phyloP scores from a whole-genome alignment of 306 rosid species.

The Lathyrus sativus region DNA sequence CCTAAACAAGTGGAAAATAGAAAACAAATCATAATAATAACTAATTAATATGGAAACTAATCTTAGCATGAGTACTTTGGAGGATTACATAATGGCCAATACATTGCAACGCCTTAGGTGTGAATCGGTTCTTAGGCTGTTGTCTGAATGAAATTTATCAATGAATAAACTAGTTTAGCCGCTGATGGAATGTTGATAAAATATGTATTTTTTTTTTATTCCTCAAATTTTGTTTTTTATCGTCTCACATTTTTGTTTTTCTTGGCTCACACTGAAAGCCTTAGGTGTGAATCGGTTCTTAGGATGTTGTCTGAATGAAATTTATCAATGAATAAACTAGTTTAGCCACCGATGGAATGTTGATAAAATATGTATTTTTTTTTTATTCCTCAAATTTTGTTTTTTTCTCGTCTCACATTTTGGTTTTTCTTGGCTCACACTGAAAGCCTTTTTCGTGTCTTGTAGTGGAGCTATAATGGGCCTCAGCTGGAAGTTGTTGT shows the following conservation, averaged over 20 bases:
- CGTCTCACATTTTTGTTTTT: no score
- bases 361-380: neutral
- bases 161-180: neutral
- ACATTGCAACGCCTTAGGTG: neutral
- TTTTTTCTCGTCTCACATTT: neutral
- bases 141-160: neutral
- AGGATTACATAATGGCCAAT: neutral
- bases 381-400: slow-evolving; percentile 3
- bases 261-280: no score
- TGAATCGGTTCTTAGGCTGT: neutral
- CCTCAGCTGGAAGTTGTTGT: slow-evolving; percentile 76
- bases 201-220: no score
- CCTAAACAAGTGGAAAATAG: neutral
- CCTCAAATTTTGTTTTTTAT: no score
- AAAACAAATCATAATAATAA: neutral
- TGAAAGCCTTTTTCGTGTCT: slow-evolving; percentile 29
- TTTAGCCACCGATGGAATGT: neutral
- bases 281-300: no score
- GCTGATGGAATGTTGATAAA: neutral
- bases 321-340: no score
- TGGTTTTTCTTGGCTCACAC: slow-evolving; percentile 1
- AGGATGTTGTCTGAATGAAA: no score
- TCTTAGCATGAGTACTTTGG: neutral
- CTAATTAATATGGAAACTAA: neutral
- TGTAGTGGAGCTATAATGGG: slow-evolving; percentile 85